A percentile compares a stretch with the other conserved stretches of the same genome.
Evolutionary conservation across 2,329 filamentous ascomycete genomes (phyloP).

Genomic region (Beauveria bassiana): DNA sequence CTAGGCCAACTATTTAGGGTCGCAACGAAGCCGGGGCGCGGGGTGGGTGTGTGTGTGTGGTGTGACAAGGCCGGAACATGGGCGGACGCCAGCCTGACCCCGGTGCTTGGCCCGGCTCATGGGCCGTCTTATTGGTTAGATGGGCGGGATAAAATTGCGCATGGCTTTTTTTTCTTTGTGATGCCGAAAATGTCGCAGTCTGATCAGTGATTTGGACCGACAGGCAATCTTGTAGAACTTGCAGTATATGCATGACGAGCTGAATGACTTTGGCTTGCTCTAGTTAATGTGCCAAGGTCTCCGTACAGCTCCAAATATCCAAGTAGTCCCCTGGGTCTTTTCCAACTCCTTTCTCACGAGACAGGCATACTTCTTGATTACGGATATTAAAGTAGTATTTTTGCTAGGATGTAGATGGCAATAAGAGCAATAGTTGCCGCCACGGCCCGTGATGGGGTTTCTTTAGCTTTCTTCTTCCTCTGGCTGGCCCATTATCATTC

Average conservation of each 20-base stretch:
- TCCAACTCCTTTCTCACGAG: too few relatives aligned
- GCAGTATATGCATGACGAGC: too few relatives aligned
- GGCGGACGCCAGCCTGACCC: background rate
- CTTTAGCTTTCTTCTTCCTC: background rate
- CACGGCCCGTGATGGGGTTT: background rate
- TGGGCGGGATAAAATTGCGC: background rate
- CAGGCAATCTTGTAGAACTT: background rate
- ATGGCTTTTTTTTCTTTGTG: background rate
- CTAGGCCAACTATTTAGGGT: too few relatives aligned
- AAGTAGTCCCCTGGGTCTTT: too few relatives aligned
- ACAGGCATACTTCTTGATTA: too few relatives aligned
- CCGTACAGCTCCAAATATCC: too few relatives aligned
- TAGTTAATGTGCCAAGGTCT: too few relatives aligned
- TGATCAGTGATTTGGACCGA: background rate
- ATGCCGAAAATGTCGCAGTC: background rate
- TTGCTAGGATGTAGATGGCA: too few relatives aligned
- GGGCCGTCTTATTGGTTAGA: background rate
- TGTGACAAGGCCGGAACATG: too few relatives aligned
- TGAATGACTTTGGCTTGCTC: too few relatives aligned
- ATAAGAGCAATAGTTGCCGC: background rate
- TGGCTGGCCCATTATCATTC: background rate
- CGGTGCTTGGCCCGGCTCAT: background rate
- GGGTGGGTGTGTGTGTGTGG: background rate
- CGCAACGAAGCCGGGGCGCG: too few relatives aligned
- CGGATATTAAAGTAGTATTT: too few relatives aligned